phyloP scores from a whole-genome alignment of 2,329 filamentous ascomycete species.

The Fusarium pseudoanthophilum region DNA sequence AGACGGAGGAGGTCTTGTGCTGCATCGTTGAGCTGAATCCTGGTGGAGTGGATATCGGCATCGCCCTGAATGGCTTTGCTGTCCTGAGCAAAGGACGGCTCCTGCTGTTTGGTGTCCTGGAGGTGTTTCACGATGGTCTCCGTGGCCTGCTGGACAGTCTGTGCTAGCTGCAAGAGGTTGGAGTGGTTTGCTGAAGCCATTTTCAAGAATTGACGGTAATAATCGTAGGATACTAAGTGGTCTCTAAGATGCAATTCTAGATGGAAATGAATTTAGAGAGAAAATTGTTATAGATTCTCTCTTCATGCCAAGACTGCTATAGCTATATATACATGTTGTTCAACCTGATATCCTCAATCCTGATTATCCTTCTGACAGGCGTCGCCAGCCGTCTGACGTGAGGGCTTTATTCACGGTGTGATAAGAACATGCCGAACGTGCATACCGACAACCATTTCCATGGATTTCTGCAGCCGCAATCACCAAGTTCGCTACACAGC shows the following conservation, averaged over 20 bases:
- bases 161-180: not conserved
- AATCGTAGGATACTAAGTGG: accelerated
- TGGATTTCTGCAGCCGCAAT: not conserved
- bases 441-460: not conserved
- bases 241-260: not conserved
- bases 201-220: accelerated
- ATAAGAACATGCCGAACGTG: not conserved
- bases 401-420: not conserved
- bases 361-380: not conserved
- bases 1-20: not conserved
- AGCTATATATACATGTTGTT: not conserved
- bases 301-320: accelerated
- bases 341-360: accelerated
- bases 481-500: not conserved
- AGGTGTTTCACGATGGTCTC: not conserved
- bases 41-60: not conserved
- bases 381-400: not conserved
- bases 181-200: not conserved
- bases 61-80: not conserved
- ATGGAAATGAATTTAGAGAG: not conserved
- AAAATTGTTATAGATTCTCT: not conserved
- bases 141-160: not conserved
- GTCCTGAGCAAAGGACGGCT: not conserved
- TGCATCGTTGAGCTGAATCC: not conserved
- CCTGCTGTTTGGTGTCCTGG: not conserved